Conservation (phyloP, 116 monocot species). For the Dioscorea cayenensis region DNA sequence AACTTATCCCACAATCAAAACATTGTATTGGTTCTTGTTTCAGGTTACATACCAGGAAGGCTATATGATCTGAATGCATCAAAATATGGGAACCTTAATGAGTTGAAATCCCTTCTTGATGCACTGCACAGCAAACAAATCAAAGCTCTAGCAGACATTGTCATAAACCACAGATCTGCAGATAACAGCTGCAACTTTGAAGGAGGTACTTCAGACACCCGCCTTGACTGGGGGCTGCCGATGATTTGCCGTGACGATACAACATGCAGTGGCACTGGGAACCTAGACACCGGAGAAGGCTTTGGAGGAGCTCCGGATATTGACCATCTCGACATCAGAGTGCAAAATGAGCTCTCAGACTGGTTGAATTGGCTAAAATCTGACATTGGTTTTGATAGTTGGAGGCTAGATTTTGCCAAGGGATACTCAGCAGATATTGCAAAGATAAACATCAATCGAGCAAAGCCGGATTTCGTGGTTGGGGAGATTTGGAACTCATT, state of each 20-base stretch:
- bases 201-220: constrained; percentile 42
- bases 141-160: constrained; percentile 47
- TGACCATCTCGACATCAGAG: constrained; percentile 46
- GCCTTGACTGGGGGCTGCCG: constrained; percentile 58
- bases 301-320: constrained; percentile 47
- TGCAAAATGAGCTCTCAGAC: constrained; percentile 47
- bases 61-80: constrained; percentile 41
- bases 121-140: constrained; percentile 31
- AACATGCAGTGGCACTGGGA: constrained; percentile 48
- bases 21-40: not conserved
- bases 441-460: constrained; percentile 23
- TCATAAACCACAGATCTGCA: constrained; percentile 61
- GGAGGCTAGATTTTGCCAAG: constrained; percentile 45
- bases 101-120: constrained; percentile 36
- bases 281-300: constrained; percentile 42
- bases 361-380: constrained; percentile 51
- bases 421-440: constrained; percentile 38
- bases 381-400: constrained; percentile 18
- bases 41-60: constrained; percentile 57
- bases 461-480: constrained; percentile 25
- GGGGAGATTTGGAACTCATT: constrained; percentile 44
- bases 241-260: constrained; percentile 53
- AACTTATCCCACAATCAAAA: too few species aligned
- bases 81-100: constrained; percentile 34
- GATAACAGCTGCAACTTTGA: constrained; percentile 21